Evolutionary conservation across 352 stramenopile genomes (phyloP).

Genomic region (Phytophthora nicotianae): DNA sequence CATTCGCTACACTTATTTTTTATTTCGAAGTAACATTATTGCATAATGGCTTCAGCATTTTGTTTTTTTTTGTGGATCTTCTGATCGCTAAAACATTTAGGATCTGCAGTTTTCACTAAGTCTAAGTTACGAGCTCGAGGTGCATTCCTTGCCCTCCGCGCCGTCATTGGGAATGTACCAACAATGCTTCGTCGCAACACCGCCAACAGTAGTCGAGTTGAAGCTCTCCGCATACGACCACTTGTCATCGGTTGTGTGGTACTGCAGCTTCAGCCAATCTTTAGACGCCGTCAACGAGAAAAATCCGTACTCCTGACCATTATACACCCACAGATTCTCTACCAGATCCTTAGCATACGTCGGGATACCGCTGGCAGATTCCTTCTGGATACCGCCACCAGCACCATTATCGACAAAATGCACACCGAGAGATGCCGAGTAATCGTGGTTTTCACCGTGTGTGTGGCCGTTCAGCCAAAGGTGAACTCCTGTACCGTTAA

Average conservation of each 20-base stretch:
- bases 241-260: constrained; percentile 59
- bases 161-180: constrained; percentile 67
- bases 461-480: constrained; percentile 54
- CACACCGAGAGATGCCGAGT: constrained; percentile 46
- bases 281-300: constrained; percentile 59
- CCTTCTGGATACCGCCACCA: constrained; percentile 37
- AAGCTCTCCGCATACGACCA: constrained; percentile 62
- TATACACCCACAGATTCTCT: constrained; percentile 64
- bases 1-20: no score
- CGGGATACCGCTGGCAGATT: constrained; percentile 61
- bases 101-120: neutral
- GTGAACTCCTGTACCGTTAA: constrained; percentile 37
- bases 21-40: no score
- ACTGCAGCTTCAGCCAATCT: constrained; percentile 71
- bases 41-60: no score
- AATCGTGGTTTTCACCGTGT: constrained; percentile 66
- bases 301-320: constrained; percentile 65
- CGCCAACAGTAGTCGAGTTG: constrained; percentile 41
- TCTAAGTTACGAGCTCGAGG: constrained; percentile 24
- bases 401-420: constrained; percentile 78
- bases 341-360: constrained; percentile 20
- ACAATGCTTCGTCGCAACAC: constrained; percentile 65
- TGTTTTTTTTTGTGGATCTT: no score
- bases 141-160: constrained; percentile 35
- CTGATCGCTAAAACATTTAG: no score